Base-by-base conservation (phyloP, 164 flowering plant species). In the Berberis vulgaris region DNA sequence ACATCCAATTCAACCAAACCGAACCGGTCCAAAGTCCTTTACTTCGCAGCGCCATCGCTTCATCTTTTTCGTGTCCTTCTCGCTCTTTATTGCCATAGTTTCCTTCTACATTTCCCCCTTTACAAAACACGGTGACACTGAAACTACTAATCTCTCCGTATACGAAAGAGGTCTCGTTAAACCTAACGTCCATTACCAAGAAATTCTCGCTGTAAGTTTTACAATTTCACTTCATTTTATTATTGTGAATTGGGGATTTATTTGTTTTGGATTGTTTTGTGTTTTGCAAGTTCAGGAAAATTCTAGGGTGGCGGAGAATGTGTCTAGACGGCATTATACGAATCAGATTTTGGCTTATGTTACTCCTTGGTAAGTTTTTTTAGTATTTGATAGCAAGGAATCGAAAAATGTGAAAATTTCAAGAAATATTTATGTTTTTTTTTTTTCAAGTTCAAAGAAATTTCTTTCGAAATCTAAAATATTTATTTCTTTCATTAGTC, bases 351-450 rank as follows among this genome's bases (percentile, higher is more conserved):
- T 93, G 69, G 96, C 88, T 11, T 90, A 93, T 72, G 78, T 90
- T 68, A 93, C 98, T 74, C 97, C 97, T 38, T 93, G 98, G 98
- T 92, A 77, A n/a, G 4, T 43, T n/a, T 41, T 42, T 9, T 49
- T 4, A 26, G 41, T 10, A 26, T 12, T 9, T 57, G 2, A 39
- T 57, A 1, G 10, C 50, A 57, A 9, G 41, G 46, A 42, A 6
- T 58, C 12, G 2, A 58, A 26, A 26, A 26, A 26, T 26, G 26
- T 26, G 26, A 26, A 26, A 26, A 26, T 26, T 26, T 26, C 26
- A 26, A 26, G 26, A 26, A 26, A 26, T 26, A 11, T 3, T 52
- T 52, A 0, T 3, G 8, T 6, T 52, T 11, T 52, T 52, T 7
- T 52, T 11, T 52, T 26, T 26, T 26, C 26, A 26, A 26, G 26